phyloP scores from a whole-genome alignment of 176 grass and related monocot species.

The Carex scoparia region DNA sequence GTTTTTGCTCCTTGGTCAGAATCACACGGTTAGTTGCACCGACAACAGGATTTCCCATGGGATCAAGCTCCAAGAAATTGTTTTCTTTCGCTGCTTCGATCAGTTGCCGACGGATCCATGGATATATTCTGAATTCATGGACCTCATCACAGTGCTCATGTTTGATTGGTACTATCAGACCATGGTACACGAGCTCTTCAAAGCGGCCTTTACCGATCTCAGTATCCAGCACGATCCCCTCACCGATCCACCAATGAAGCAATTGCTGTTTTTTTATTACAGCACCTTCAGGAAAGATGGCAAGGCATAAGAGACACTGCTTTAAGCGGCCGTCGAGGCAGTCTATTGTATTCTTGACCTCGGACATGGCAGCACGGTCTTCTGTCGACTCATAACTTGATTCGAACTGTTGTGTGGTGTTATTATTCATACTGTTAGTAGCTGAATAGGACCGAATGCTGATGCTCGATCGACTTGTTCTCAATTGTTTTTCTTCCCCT shows the following conservation, averaged over 20 bases:
- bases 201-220: slow-evolving; percentile 33
- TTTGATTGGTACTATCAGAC: slow-evolving; percentile 35
- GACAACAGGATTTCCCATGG: slow-evolving; percentile 31
- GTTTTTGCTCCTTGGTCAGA: slow-evolving; percentile 23
- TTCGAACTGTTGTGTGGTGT: not conserved
- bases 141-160: slow-evolving; percentile 9
- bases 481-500: not conserved
- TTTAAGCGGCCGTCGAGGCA: slow-evolving; percentile 49
- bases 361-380: slow-evolving; percentile 14
- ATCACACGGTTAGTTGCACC: slow-evolving; percentile 32
- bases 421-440: not conserved
- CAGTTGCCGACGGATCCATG: slow-evolving; percentile 40
- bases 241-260: slow-evolving; percentile 72
- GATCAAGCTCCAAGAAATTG: slow-evolving; percentile 50
- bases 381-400: not conserved
- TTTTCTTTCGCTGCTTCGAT: slow-evolving; percentile 39
- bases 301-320: slow-evolving; percentile 50
- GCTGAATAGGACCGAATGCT: not conserved
- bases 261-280: slow-evolving; percentile 50
- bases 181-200: slow-evolving; percentile 29
- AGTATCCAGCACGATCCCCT: slow-evolving; percentile 35
- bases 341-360: slow-evolving; percentile 41
- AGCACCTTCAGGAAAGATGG: slow-evolving; percentile 56
- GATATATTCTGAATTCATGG: slow-evolving; percentile 41
- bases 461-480: not conserved